Conservation (phyloP, 129 eudicot species). For the Ambrosia trifida region DNA sequence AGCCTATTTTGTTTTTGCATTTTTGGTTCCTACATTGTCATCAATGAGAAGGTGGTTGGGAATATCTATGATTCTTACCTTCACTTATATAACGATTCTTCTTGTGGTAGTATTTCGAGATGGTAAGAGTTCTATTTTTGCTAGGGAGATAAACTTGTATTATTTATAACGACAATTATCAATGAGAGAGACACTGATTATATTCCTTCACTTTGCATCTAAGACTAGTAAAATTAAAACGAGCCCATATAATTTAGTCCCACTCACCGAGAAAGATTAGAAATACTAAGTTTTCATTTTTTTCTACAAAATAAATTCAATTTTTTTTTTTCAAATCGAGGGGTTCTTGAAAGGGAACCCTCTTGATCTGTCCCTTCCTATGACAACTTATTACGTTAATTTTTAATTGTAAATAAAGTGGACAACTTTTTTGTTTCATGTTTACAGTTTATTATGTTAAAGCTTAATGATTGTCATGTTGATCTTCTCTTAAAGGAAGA, state of each 20-base stretch:
- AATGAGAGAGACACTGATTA: too few species aligned
- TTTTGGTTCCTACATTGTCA: constrained; percentile 50
- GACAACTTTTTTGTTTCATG: neutral
- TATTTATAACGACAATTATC: too few species aligned
- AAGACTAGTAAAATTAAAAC: too few species aligned
- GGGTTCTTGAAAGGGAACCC: too few species aligned
- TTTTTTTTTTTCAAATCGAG: too few species aligned
- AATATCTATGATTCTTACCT: constrained; percentile 46
- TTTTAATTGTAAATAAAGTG: neutral
- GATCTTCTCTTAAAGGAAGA: constrained; percentile 35
- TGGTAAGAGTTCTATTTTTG: constrained; percentile 34
- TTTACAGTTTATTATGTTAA: neutral
- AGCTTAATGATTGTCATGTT: constrained; percentile 1
- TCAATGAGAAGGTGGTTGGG: constrained; percentile 58
- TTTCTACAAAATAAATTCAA: too few species aligned
- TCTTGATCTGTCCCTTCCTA: neutral
- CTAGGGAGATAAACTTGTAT: too few species aligned
- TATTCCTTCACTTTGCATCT: too few species aligned
- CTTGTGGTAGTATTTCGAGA: constrained; percentile 33
- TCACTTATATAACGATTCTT: constrained; percentile 49
- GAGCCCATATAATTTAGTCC: too few species aligned
- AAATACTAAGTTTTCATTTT: too few species aligned
- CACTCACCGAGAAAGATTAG: too few species aligned
- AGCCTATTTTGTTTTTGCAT: constrained; percentile 39
- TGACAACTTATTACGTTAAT: too few species aligned